Percentiles rank a stretch among this genome's conserved stretches.
Evolutionary conservation across 768 basidiomycete species (phyloP).

Genomic region (Lactarius hatsudake): DNA sequence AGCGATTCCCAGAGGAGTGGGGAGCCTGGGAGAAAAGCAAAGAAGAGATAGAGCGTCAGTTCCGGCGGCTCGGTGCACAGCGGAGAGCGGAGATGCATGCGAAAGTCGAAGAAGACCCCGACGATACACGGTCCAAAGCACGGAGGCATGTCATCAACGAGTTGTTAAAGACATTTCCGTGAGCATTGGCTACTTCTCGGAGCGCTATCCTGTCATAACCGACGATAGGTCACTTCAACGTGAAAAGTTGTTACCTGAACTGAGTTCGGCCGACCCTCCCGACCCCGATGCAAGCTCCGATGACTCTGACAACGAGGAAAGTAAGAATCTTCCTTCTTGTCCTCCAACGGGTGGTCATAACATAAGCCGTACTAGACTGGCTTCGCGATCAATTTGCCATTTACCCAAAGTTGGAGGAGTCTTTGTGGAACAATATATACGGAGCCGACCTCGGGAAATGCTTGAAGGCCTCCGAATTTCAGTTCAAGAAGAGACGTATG

Average conservation of each 20-base stretch:
- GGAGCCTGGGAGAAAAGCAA: not conserved
- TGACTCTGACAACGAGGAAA: not conserved
- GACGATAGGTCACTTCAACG: constrained; percentile 7
- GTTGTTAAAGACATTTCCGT: constrained; percentile 14
- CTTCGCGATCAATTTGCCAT: constrained; percentile 3
- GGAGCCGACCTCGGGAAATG: constrained; percentile 5
- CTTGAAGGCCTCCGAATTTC: not conserved
- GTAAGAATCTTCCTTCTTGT: not conserved
- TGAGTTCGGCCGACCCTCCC: not conserved
- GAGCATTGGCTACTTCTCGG: not conserved
- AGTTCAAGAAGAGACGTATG: constrained; percentile 8
- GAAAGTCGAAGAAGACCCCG: not conserved
- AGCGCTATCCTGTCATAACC: not conserved
- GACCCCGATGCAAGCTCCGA: no score
- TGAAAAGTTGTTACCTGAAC: not conserved
- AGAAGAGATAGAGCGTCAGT: not conserved
- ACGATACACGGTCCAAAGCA: not conserved
- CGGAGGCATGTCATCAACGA: not conserved
- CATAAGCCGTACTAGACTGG: not conserved
- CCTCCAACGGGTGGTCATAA: not conserved
- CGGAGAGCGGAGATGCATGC: not conserved
- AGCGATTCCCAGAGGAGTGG: constrained; percentile 2
- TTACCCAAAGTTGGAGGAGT: not conserved
- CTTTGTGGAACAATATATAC: not conserved
- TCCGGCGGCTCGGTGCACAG: not conserved